Base-by-base conservation (phyloP, 805 yeast genomes). In the Candida tibetensis region DNA sequence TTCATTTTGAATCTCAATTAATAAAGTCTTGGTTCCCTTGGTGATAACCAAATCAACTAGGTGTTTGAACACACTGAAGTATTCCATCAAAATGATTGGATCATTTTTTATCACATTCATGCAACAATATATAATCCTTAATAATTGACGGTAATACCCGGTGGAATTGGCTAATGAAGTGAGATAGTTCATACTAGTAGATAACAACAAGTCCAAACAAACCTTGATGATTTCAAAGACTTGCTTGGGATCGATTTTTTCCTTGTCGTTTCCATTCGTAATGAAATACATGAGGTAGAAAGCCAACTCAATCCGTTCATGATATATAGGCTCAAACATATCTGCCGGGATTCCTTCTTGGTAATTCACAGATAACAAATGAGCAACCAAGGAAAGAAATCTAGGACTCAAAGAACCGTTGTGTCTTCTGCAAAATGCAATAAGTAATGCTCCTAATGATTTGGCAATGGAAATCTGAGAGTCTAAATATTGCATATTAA, bases 391-490 rank as follows among this genome's bases (percentile, higher is more conserved):
- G 2, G 47, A 47, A 19, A 63, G 46, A 19, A 66, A 44, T 10
- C 45, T 47, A 31, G 71, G 52, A 6, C 59, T 59, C 50, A 62
- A 48, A 0, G 66, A 53, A 0, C 45, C 42, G 1, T 55, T 51
- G 16, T 55, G 57, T 31, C 64, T 67, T 44, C 78, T 74, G 41
- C 84, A 73, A 49, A 66, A 81, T 0, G 91, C 77, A 0, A 91
- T 80, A 16, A 87, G 45, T 23, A 89, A 64, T 1, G 93, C 88
- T 34, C 91, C 89, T 74, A 86, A 79, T 0, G 95, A 75, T 49
- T 82, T 82, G 3, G 87, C 83, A 15, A 85, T 75, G 3, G 77
- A 66, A 12, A 81, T 67, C 51, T 88, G 95, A 1, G 90, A 73
- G 28, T 79, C 72, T 5, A 79, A 71, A 48, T 71, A 72, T 44